Base-by-base conservation (phyloP, 768 basidiomycete species). In the Termitomyces sp. region DNA sequence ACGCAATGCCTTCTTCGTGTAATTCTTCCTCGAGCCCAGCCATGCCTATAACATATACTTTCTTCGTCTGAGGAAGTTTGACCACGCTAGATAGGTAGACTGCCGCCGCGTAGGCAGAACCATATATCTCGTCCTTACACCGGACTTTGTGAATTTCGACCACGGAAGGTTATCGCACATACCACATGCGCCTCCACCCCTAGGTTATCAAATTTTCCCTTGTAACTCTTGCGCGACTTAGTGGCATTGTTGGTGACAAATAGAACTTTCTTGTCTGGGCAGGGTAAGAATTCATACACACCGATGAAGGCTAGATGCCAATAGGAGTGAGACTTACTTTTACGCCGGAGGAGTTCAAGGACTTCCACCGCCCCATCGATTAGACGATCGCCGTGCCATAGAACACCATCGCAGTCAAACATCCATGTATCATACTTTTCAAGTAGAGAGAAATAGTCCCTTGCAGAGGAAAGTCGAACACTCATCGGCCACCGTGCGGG, bases 201-300 rank as follows among this genome's bases (percentile, higher is more conserved):
- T 53, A 98, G 81, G 66, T 85, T 79, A 72, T 98, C 93, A 69
- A 99, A 97, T 72, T 95, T 96, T 46, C 74, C 74, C 77, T 92
- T 94, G 82, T 95, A 95, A 69, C 75, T 86, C 69, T 74, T 83
- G 61, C 97, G 78, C 5, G 94, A 96, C 74, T 98, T 96, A 55
- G 88, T 92, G 47, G 96, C 95, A 69, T 98, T 99, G 75, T 99
- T 99, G 18, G 95, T 98, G 51, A 97, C 94, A 67, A 98, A 98
- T 10, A 98, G 73, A 33, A 97, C 75, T 59, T 83, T 80, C 79
- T 92, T 98, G 68, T 80, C 93, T 93, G 70, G 36, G 33, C 26
- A 26, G 42, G 58, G 60, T 48, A 54, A 60, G 20, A 15, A 55
- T 24, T 12, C 53, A 51, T 56, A 42, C 61, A 50, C 53, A 68